A percentile compares a stretch with the other conserved stretches of the same genome.
These are phyloP conservation scores for Ceratocystis ficicola DNA, from an alignment of 2,329 filamentous ascomycete genomes.

Conservation along the genomic window DNA sequence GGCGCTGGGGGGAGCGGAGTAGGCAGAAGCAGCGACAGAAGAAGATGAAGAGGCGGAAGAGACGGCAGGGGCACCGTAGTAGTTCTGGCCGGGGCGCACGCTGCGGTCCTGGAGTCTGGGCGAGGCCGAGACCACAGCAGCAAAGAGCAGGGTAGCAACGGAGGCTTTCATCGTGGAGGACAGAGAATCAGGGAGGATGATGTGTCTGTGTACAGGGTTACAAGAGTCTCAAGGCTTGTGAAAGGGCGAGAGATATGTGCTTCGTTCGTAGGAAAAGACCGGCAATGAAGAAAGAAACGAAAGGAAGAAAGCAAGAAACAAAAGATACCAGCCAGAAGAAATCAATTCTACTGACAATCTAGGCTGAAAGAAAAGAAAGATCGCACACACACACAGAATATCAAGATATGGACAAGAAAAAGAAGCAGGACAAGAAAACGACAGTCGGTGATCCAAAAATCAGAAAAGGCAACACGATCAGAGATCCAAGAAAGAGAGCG, in stretches of 20 bases:
- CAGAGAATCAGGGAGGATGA: slow-evolving; percentile 6
- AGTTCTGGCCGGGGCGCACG: slow-evolving; percentile 14
- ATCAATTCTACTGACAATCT: slow-evolving; percentile 14
- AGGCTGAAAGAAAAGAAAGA: slow-evolving; percentile 8
- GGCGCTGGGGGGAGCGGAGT: background rate
- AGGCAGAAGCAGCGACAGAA: background rate
- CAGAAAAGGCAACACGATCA: background rate
- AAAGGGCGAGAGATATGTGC: slow-evolving; percentile 10
- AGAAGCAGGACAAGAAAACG: slow-evolving; percentile 14
- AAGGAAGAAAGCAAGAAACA: slow-evolving; percentile 19
- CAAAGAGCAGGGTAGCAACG: slow-evolving; percentile 20
- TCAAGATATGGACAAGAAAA: slow-evolving; percentile 1
- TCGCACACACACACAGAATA: slow-evolving; percentile 15
- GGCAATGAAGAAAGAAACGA: slow-evolving; percentile 15
- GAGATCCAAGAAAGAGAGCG: background rate
- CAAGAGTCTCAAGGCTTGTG: slow-evolving; percentile 16
- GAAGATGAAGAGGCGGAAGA: background rate
- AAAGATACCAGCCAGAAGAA: slow-evolving; percentile 20
- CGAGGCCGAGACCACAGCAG: slow-evolving; percentile 18
- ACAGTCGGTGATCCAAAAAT: slow-evolving; percentile 9
- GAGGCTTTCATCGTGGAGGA: slow-evolving; percentile 20
- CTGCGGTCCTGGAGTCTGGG: slow-evolving; percentile 19
- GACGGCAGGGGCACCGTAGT: background rate
- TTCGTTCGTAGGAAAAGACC: slow-evolving; percentile 15
- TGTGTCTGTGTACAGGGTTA: background rate